phyloP scores from a whole-genome alignment of 257 asterid species.

The Agastache rugosa region DNA sequence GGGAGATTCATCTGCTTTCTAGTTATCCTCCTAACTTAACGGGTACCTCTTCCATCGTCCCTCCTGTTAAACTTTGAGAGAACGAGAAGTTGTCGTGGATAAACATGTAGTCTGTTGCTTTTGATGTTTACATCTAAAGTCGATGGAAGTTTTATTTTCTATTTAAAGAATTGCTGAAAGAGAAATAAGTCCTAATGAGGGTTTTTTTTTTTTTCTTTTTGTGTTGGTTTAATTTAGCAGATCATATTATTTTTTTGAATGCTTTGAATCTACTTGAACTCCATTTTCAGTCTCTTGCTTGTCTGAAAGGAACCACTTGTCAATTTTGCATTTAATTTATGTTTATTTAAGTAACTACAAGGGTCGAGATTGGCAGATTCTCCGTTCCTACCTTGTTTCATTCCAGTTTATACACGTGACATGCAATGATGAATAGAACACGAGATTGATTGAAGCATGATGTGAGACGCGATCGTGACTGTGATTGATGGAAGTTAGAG shows the following conservation, averaged over 20 bases:
- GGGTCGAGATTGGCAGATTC: neutral
- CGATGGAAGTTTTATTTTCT: slow-evolving; percentile 26
- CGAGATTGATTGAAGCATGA: neutral
- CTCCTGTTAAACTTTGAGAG: slow-evolving; percentile 35
- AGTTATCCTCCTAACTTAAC: slow-evolving; percentile 35
- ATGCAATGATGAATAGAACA: neutral
- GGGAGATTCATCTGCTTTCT: slow-evolving; percentile 34
- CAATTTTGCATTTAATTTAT: neutral
- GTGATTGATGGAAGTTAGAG: neutral
- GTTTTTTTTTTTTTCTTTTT: no score
- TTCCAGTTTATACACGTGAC: neutral
- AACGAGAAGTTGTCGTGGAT: slow-evolving; percentile 29
- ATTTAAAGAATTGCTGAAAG: slow-evolving; percentile 18
- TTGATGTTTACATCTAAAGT: slow-evolving; percentile 27
- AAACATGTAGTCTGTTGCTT: slow-evolving; percentile 37
- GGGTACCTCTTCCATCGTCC: slow-evolving; percentile 35
- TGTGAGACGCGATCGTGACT: neutral
- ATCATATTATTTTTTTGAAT: neutral
- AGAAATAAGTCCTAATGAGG: slow-evolving; percentile 16
- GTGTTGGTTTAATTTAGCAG: slow-evolving; percentile 9
- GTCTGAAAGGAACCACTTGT: neutral
- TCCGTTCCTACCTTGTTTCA: neutral
- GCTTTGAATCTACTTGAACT: neutral
- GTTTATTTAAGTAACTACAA: neutral
- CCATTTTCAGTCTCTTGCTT: neutral